Conservation (phyloP, 805 yeast species). For the Schizosaccharomyces japonicus region DNA sequence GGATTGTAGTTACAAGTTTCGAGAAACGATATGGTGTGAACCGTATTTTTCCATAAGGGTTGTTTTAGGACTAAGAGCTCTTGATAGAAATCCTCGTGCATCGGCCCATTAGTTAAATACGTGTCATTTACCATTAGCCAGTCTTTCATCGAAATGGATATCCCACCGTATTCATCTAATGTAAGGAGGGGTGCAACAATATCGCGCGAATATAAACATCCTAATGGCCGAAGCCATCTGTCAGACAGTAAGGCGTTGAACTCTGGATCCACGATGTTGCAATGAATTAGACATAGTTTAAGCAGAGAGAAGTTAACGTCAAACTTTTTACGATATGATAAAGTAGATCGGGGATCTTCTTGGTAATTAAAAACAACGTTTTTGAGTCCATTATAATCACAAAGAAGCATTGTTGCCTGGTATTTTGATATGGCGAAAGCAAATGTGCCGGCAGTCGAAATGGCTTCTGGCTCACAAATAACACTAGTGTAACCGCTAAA, state of each 20-base stretch:
- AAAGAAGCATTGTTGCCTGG: conserved; percentile 47
- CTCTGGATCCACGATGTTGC: conserved; percentile 77
- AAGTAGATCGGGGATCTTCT: conserved; percentile 59
- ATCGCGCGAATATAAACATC: conserved; percentile 49
- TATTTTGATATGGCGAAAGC: conserved; percentile 55
- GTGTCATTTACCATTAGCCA: conserved; percentile 62
- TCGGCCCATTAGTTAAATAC: conserved; percentile 37
- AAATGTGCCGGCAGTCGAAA: conserved; percentile 65
- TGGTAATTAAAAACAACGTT: conserved; percentile 84
- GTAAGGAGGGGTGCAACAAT: conserved; percentile 78
- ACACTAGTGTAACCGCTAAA: conserved; percentile 63
- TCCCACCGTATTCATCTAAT: conserved; percentile 83
- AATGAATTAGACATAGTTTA: conserved; percentile 72
- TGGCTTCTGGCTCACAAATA: conserved; percentile 50
- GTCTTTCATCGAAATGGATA: conserved; percentile 75
- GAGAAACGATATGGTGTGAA: conserved; percentile 24
- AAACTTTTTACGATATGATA: conserved; percentile 51
- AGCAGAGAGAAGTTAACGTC: conserved; percentile 57
- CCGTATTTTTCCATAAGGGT: conserved; percentile 47
- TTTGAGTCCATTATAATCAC: conserved; percentile 73
- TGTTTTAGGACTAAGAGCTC: conserved; percentile 54
- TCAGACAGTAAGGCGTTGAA: conserved; percentile 71
- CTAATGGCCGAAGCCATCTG: conserved; percentile 75
- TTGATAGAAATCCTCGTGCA: conserved; percentile 25
- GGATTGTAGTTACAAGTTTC: neutral